These are phyloP conservation scores for Penicillium sp. DNA, from an alignment of 2,329 filamentous ascomycete species.

Conservation along the genomic window DNA sequence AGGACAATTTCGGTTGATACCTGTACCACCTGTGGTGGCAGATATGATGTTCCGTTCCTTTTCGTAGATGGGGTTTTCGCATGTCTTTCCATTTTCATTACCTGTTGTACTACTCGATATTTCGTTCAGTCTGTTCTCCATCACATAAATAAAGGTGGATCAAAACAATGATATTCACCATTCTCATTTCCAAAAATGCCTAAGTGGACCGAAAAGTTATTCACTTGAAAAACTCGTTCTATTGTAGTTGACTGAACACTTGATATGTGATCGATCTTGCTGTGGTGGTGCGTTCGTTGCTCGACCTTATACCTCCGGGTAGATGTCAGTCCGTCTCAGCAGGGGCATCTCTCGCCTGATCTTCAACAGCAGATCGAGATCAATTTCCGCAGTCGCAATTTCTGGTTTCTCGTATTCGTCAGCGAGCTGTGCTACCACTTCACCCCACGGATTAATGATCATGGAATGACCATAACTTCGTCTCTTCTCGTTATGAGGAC, in stretches of 20 bases:
- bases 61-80: slow-evolving; percentile 40
- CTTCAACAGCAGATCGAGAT: slow-evolving; percentile 56
- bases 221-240: neutral
- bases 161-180: slow-evolving; percentile 18
- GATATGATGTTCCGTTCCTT: slow-evolving; percentile 36
- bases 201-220: neutral
- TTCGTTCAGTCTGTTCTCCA: slow-evolving; percentile 21
- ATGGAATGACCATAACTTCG: slow-evolving; percentile 85
- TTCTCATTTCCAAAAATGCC: slow-evolving; percentile 5
- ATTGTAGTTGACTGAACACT: neutral
- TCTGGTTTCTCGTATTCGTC: slow-evolving; percentile 51
- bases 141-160: slow-evolving; percentile 25
- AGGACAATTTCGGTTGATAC: slow-evolving; percentile 34
- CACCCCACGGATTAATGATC: slow-evolving; percentile 86
- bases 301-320: slow-evolving; percentile 46
- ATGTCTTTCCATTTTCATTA: slow-evolving; percentile 34
- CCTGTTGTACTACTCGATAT: slow-evolving; percentile 29
- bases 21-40: slow-evolving; percentile 34
- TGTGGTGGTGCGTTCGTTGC: neutral
- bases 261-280: neutral
- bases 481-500: slow-evolving; percentile 73
- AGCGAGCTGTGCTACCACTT: slow-evolving; percentile 67
- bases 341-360: slow-evolving; percentile 62
- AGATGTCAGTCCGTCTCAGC: slow-evolving; percentile 58
- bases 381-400: slow-evolving; percentile 58